Evolutionary conservation across 768 basidiomycete genomes (phyloP), one percentile per base, ranked within the genome.

Genomic region (Phlebiopsis flavidoalba): DNA sequence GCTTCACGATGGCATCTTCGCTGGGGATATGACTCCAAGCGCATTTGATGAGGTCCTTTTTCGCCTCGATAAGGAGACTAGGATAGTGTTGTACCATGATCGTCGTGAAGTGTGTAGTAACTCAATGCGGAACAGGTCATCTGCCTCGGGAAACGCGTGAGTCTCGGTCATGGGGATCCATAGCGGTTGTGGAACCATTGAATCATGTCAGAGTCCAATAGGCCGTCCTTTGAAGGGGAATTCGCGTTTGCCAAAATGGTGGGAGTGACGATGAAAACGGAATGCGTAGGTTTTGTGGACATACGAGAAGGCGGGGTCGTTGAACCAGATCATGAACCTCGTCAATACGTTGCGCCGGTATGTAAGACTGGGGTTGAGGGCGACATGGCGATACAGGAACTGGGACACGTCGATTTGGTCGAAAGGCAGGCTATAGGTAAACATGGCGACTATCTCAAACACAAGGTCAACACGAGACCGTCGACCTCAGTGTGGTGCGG

Each of bases 31-130:
- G 91, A 67, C 88, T 83, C 94, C 94, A 98, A 19, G 93, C 92
- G 60, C 90, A 89, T 71, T 89, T 91, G 76, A 98, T 95, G 65
- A 98, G 86, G 61, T 95, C 92, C 71, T 95, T 98, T 73, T 90
- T 85, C 40, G 83, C 84, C 49, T 93, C 89, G 60, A 84, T 85
- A 47, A 97, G 79, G n/a, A 92, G 73, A n/a, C 83, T 76, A 1
- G 87, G 82, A 64, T 93, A 95, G 67, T 89, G 81, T 61, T 95
- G 90, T 4, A 98, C 88, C 62, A 99, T 81, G 36, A 93, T 79
- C 0, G 89, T 93, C 5, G 95, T 94, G 69, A 98, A 76, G 66
- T 95, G 66, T 95, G 88, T 45, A 98, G 79, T 17, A 97, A 80
- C 72, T 98, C 97, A 61, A 98, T 91, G 67, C 88, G 89, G 73